Evolutionary conservation across 2,329 filamentous ascomycete genomes (phyloP), one percentile per base, ranked within the genome.

Genomic region (Pseudocercospora vitis): DNA sequence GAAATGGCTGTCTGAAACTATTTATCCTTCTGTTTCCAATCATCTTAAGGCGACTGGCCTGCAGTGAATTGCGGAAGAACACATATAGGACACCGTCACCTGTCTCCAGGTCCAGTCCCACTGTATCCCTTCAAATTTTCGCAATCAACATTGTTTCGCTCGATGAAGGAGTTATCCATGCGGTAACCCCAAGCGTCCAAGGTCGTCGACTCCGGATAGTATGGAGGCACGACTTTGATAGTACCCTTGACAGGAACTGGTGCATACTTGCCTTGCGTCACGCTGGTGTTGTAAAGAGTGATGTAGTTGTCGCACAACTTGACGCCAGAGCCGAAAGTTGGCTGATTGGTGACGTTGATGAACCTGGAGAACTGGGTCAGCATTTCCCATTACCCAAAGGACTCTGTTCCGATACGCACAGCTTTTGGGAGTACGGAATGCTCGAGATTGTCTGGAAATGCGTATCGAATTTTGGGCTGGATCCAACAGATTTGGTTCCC

Each of bases 321-420:
- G 9, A 44, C 26, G 0, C 40, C 40, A 2, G 45, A 39, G 46
- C 44, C 50, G 6, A 59, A 59, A 7, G 44, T 26, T 3, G 56
- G 56, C 29, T 59, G 56, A 35, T 59, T 56, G 3, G 53, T 59
- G 28, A 59, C 50, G 32, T 59, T 59, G 21, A 53, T 28, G 14
- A 56, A 52, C 23, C 52, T 52, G 50, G 8, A 39, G n/a, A n/a
- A n/a, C n/a, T n/a, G n/a, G n/a, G n/a, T n/a, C n/a, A n/a, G n/a
- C n/a, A n/a, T n/a, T n/a, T n/a, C n/a, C n/a, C n/a, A n/a, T n/a
- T n/a, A n/a, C n/a, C n/a, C n/a, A n/a, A n/a, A n/a, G n/a, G n/a
- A n/a, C n/a, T n/a, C n/a, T n/a, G n/a, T n/a, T n/a, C 5, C 12
- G 4, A 24, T 31, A n/a, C 31, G 24, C 24, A 48, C 33, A 56